Evolutionary conservation across 1,139 yeast species (phyloP), one percentile per base, ranked within the genome.

Genomic region (Meyerozyma sp.): DNA sequence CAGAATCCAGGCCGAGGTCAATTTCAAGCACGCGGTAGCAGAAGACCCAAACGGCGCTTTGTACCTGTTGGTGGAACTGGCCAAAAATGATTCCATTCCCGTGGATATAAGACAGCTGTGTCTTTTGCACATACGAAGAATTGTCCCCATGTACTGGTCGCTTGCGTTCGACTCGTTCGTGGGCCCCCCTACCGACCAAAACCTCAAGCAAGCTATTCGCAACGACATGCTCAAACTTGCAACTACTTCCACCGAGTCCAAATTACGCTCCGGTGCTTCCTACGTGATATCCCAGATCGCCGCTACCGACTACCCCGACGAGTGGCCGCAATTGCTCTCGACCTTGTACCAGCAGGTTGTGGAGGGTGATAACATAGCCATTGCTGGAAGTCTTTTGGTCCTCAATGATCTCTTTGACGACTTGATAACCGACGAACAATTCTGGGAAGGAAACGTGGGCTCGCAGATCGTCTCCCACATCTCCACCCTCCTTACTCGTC

Each of bases 241-340:
- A n/a, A 65, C 78, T 1, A 59, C 73, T 8, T 71, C 77, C 13
- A 58, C 70, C 0, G 75, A 77, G 47, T 70, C 84, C n/a, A 85
- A 84, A 54, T 66, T 90, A 14, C 70, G 90, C 47, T 75, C 75
- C 32, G 77, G 87, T 41, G 79, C 86, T 2, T 81, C 93, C 1
- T 82, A 88, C 51, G 83, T 88, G 11, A 77, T 89, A 23, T 86
- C 87, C 2, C 95, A 86, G 54, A 86, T 93, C 21, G 91, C 96
- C 1, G 85, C 88, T 1, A 86, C 84, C 1, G 98, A 93, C 57
- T 91, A 80, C 57, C 98, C 98, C 0, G 98, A 93, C 55, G 95
- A 89, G 57, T 93, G 98, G 98, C 96, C 97, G 0, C 75, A 73
- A 27, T 68, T 93, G 40, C 59, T 91, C 46, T 64, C 67, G 18